These are phyloP conservation scores for Trichoderma sp. DNA, from an alignment of 2,329 filamentous ascomycete genomes.

Conservation along the genomic window DNA sequence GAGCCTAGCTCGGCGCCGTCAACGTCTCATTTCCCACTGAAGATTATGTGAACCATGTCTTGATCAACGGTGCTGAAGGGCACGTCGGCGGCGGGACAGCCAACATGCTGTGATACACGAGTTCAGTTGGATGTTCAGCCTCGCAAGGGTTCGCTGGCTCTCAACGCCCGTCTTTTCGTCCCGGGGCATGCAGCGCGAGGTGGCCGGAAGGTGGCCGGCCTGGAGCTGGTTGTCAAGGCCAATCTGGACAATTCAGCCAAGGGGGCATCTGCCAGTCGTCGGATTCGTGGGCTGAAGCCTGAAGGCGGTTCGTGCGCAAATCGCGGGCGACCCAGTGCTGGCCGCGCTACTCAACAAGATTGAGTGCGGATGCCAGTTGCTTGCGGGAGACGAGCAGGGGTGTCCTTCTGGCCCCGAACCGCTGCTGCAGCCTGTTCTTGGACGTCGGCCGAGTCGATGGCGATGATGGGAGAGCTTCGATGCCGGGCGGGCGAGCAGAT, in stretches of 20 bases:
- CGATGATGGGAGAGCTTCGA: neutral
- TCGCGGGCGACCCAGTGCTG: conserved; percentile 3
- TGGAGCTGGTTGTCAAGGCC: neutral
- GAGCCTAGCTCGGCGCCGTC: neutral
- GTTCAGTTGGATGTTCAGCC: neutral
- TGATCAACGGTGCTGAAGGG: neutral
- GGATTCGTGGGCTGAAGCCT: neutral
- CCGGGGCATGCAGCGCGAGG: neutral
- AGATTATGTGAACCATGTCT: neutral
- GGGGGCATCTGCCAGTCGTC: neutral
- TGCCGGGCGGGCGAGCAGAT: neutral
- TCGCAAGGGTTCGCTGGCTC: neutral
- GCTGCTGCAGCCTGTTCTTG: neutral
- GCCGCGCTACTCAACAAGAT: neutral
- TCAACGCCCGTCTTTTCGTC: neutral
- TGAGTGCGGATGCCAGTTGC: conserved; percentile 3
- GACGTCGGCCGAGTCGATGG: neutral
- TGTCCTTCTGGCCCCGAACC: conserved; percentile 2
- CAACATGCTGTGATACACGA: neutral
- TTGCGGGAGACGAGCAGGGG: conserved; percentile 7
- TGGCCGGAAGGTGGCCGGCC: conserved; percentile 18
- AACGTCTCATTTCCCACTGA: neutral
- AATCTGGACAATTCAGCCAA: neutral
- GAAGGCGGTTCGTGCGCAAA: neutral
- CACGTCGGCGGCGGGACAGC: neutral